These are phyloP conservation scores for Cinnamomum micranthum DNA, from an alignment of 164 flowering plant species.

Conservation along the genomic window DNA sequence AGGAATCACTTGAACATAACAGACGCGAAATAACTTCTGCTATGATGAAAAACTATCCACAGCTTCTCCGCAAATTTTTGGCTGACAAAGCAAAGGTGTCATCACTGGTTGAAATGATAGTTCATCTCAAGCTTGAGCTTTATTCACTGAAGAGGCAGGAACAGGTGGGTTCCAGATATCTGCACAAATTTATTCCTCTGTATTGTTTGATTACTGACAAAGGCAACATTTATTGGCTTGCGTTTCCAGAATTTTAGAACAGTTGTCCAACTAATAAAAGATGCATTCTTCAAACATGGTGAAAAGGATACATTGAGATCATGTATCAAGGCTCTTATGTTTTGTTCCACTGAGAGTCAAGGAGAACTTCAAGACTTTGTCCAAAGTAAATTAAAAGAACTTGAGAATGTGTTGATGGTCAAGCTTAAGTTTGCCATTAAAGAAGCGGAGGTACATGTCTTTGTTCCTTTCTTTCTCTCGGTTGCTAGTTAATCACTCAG, in stretches of 20 bases:
- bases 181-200: conserved; percentile 1
- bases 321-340: conserved; percentile 78
- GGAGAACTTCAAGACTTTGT: conserved; percentile 91
- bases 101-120: conserved; percentile 58
- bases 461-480: background rate
- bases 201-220: conserved; percentile 4
- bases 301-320: conserved; percentile 86
- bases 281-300: conserved; percentile 92
- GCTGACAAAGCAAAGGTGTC: conserved; percentile 83
- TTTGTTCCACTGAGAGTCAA: conserved; percentile 67
- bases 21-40: conserved; percentile 69
- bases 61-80: conserved; percentile 76
- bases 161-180: conserved; percentile 47
- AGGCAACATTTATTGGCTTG: conserved; percentile 15
- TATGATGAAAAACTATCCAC: conserved; percentile 87
- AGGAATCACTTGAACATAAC: conserved; percentile 78
- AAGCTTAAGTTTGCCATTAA: conserved; percentile 78
- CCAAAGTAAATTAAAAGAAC: conserved; percentile 62
- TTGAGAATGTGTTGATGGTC: conserved; percentile 74
- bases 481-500: background rate
- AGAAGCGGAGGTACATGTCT: conserved; percentile 57
- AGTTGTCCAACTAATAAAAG: conserved; percentile 68
- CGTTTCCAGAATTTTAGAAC: background rate
- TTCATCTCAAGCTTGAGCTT: conserved; percentile 79
- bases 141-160: conserved; percentile 94